Evolutionary conservation across 1,284 basidiomycete species (phyloP).

Genomic region (Cutaneotrichosporon mucoides): DNA sequence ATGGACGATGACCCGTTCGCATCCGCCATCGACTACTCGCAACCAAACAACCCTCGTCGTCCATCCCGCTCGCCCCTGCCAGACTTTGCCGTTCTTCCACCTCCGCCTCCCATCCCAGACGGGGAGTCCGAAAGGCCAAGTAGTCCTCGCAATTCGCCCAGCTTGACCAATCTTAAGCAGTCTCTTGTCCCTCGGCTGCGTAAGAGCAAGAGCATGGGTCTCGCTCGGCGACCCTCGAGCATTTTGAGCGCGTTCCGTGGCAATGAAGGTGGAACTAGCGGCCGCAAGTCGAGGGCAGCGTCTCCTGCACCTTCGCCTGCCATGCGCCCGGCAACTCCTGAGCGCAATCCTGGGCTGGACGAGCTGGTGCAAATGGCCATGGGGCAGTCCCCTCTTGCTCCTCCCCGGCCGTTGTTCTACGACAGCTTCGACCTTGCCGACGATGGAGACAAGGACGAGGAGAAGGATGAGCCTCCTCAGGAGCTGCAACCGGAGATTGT

Average conservation of each 20-base stretch:
- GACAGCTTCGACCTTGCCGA: conserved; percentile 14
- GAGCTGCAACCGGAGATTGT: no score
- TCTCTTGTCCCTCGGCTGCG: conserved; percentile 13
- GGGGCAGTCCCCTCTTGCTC: conserved; percentile 3
- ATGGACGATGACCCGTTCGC: conserved; percentile 36
- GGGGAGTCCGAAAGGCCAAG: background rate
- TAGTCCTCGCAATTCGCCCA: conserved; percentile 1
- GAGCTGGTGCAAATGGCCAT: conserved; percentile 1
- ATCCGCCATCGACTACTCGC: conserved; percentile 25
- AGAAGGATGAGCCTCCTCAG: background rate
- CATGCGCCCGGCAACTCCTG: background rate
- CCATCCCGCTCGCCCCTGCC: background rate
- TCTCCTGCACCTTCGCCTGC: background rate
- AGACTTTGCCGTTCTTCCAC: background rate
- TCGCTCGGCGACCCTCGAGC: conserved; percentile 2
- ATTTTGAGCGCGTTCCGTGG: background rate
- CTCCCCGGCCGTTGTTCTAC: conserved; percentile 16
- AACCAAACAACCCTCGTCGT: background rate
- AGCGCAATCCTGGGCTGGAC: background rate
- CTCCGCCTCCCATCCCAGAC: background rate
- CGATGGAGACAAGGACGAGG: background rate
- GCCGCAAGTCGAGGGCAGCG: background rate
- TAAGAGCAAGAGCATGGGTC: conserved; percentile 15
- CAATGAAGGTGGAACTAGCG: background rate
- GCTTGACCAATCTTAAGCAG: conserved; percentile 8